phyloP scores from a whole-genome alignment of 2,329 filamentous ascomycete species.

The Ciborinia camelliae region DNA sequence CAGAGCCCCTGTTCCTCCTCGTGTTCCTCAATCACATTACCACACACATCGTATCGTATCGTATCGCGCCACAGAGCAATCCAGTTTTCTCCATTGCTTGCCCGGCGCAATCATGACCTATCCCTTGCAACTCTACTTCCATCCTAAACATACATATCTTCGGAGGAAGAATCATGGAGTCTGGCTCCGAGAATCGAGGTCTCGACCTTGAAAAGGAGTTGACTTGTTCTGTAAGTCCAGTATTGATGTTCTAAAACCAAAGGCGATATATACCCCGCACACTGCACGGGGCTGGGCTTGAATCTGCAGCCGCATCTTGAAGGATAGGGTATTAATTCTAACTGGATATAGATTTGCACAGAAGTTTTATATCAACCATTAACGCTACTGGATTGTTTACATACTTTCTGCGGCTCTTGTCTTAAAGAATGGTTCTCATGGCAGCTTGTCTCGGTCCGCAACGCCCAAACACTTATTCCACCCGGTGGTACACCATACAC shows the following conservation, averaged over 20 bases:
- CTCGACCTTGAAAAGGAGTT: constrained; percentile 88
- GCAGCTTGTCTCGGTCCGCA: constrained; percentile 47
- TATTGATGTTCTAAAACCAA: constrained; percentile 1
- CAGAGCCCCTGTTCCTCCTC: no score
- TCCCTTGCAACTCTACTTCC: constrained; percentile 15
- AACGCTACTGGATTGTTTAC: constrained; percentile 87
- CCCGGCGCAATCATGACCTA: constrained; percentile 19
- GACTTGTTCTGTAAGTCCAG: constrained; percentile 78
- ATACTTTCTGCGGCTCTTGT: constrained; percentile 94
- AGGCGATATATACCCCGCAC: constrained; percentile 4
- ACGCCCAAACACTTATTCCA: constrained; percentile 29
- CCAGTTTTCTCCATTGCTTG: constrained; percentile 15
- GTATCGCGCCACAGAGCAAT: constrained; percentile 15
- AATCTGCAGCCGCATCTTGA: neutral
- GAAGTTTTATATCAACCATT: constrained; percentile 89
- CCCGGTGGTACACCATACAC: constrained; percentile 56
- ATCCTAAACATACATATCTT: constrained; percentile 7
- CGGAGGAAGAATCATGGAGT: constrained; percentile 35
- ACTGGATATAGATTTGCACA: constrained; percentile 75
- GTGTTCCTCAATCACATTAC: constrained; percentile 2
- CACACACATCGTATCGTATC: constrained; percentile 2
- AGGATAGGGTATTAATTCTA: neutral
- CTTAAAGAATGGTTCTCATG: constrained; percentile 93
- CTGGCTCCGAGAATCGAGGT: constrained; percentile 51
- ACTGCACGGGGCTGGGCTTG: neutral